These are phyloP conservation scores for Mortierella hygrophila DNA, from an alignment of 192 early-diverging fungal genomes.

Conservation along the genomic window DNA sequence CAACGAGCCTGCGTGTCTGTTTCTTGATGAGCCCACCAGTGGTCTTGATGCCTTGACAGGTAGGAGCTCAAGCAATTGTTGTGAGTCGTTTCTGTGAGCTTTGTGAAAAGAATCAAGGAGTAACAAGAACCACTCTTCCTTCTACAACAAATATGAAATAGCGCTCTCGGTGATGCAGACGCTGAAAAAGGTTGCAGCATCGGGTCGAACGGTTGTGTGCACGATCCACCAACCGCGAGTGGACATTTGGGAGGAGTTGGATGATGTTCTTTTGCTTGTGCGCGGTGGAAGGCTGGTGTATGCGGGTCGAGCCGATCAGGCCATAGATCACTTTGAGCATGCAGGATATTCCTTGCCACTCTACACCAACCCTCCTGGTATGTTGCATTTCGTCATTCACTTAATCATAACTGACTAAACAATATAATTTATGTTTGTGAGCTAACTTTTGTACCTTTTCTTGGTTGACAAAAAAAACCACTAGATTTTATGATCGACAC, in stretches of 20 bases:
- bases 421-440: no score
- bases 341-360: slow-evolving; percentile 15
- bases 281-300: slow-evolving; percentile 57
- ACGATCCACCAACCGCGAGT: slow-evolving; percentile 91
- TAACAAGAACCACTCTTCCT: no score
- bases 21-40: slow-evolving; percentile 75
- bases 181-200: slow-evolving; percentile 14
- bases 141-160: not conserved
- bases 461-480: not conserved
- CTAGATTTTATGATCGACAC: slow-evolving; percentile 35
- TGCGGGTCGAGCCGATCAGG: slow-evolving; percentile 4
- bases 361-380: slow-evolving; percentile 20
- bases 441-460: no score
- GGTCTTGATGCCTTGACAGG: slow-evolving; percentile 71
- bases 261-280: slow-evolving; percentile 79
- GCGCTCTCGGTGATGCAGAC: slow-evolving; percentile 11
- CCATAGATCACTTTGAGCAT: slow-evolving; percentile 10
- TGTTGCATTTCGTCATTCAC: not conserved
- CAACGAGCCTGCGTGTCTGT: slow-evolving; percentile 78
- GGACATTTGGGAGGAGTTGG: slow-evolving; percentile 81
- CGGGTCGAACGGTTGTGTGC: slow-evolving; percentile 69
- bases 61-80: not conserved
- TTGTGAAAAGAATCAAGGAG: no score
- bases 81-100: no score
- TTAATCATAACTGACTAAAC: not conserved